Evolutionary conservation across 208 protist genomes (phyloP).

Genomic region (Crithidia acanthocephali): DNA sequence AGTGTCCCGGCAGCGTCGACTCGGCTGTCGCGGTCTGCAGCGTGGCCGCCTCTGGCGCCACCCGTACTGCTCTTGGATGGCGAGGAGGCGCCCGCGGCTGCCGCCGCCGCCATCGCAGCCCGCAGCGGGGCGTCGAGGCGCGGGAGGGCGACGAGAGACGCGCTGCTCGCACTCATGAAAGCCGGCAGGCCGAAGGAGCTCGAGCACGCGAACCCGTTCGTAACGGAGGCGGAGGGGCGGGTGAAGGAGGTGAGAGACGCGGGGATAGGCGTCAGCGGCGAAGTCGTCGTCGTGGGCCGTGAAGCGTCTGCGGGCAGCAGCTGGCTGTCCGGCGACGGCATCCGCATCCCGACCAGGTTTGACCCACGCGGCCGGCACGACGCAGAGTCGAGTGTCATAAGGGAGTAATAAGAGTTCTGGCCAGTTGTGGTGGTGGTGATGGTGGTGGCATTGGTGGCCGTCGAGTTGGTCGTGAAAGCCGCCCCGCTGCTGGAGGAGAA

Average conservation of each 20-base stretch:
- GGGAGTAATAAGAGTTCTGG: constrained; percentile 10
- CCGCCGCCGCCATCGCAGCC: neutral
- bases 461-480: neutral
- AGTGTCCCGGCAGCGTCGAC: neutral
- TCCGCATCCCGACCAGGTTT: neutral
- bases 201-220: neutral
- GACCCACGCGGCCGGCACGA: neutral
- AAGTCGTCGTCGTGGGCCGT: neutral
- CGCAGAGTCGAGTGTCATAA: neutral
- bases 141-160: constrained; percentile 6
- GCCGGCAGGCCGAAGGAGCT: constrained; percentile 14
- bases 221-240: neutral
- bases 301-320: neutral
- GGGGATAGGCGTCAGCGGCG: neutral
- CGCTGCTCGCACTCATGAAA: constrained; percentile 22
- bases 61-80: neutral
- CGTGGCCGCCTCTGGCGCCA: neutral
- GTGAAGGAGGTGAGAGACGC: neutral
- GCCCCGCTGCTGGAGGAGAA: neutral
- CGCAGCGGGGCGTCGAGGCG: constrained; percentile 6
- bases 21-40: neutral
- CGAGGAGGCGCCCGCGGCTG: neutral
- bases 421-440: neutral
- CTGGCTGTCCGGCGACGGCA: neutral
- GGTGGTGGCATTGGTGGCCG: neutral